A percentile compares a stretch with the other conserved stretches of the same genome.
Evolutionary conservation across 371 early-diverging fungal species (phyloP).

Genomic region (Sporodiniella umbellata): DNA sequence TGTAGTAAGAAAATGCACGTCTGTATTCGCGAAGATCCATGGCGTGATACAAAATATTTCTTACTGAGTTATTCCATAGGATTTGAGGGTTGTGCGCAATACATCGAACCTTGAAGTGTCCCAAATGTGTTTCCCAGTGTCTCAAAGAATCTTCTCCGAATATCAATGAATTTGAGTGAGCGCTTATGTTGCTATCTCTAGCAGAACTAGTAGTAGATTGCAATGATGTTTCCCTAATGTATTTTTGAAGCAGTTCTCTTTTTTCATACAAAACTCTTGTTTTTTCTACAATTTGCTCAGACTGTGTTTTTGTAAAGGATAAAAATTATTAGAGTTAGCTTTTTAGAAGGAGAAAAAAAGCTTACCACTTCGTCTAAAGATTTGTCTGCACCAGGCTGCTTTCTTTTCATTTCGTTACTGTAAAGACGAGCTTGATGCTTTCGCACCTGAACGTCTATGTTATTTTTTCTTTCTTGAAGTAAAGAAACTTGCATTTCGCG

Average conservation of each 20-base stretch:
- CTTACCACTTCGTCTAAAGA: constrained; percentile 15
- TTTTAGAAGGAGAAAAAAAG: background rate
- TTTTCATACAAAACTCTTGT: constrained; percentile 44
- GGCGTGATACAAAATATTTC: constrained; percentile 48
- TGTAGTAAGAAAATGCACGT: constrained; percentile 45
- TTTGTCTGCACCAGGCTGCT: constrained; percentile 8
- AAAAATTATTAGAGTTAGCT: background rate
- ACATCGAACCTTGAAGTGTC: constrained; percentile 43
- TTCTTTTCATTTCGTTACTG: constrained; percentile 30
- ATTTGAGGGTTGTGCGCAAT: constrained; percentile 53
- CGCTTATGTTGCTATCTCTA: background rate
- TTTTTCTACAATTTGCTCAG: constrained; percentile 38
- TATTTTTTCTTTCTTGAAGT: constrained; percentile 49
- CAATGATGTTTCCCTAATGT: constrained; percentile 27
- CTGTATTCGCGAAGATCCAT: constrained; percentile 44
- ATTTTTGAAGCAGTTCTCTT: constrained; percentile 36
- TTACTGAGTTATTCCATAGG: constrained; percentile 49
- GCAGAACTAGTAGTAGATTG: constrained; percentile 23
- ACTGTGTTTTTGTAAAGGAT: constrained; percentile 30
- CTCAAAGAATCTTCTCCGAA: constrained; percentile 34
- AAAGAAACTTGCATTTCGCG: constrained; percentile 53
- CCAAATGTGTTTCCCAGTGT: constrained; percentile 44
- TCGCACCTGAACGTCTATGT: constrained; percentile 59
- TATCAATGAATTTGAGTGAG: constrained; percentile 27
- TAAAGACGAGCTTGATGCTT: constrained; percentile 43